Evolutionary conservation across 345 rosid species (phyloP).

Genomic region (Hibiscus mutabilis): DNA sequence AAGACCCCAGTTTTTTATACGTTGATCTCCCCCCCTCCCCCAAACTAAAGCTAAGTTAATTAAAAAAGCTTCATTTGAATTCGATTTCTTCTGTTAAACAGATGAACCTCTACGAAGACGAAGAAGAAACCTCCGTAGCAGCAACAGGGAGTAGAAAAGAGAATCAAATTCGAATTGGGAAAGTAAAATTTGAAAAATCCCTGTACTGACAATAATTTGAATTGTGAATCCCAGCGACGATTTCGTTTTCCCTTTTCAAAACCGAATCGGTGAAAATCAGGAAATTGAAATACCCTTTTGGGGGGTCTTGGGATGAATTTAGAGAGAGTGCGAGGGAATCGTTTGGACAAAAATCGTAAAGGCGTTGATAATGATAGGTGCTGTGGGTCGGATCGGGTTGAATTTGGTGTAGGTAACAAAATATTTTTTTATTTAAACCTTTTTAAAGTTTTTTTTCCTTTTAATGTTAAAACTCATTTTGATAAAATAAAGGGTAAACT

Average conservation of each 20-base stretch:
- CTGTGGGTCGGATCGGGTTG: neutral
- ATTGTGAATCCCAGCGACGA: too few species aligned
- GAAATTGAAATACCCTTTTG: neutral
- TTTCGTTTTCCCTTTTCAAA: neutral
- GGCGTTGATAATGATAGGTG: neutral
- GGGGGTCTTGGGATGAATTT: neutral
- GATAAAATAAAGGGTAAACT: too few species aligned
- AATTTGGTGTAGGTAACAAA: neutral
- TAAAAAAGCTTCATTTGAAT: neutral
- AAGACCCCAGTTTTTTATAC: conserved; percentile 25
- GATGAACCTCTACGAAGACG: neutral
- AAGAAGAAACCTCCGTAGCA: neutral
- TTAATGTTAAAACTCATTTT: too few species aligned
- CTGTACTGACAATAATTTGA: neutral
- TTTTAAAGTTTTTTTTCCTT: too few species aligned
- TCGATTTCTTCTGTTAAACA: neutral
- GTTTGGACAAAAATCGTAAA: neutral
- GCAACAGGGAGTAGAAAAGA: neutral
- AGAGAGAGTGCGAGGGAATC: neutral
- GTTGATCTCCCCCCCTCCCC: neutral
- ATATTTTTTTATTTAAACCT: neutral
- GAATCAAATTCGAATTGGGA: neutral
- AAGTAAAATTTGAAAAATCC: neutral
- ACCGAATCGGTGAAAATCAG: neutral
- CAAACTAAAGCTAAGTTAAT: neutral